Base-by-base conservation (phyloP, 2,329 filamentous ascomycete genomes). In the Fonsecaea multimorphosa region DNA sequence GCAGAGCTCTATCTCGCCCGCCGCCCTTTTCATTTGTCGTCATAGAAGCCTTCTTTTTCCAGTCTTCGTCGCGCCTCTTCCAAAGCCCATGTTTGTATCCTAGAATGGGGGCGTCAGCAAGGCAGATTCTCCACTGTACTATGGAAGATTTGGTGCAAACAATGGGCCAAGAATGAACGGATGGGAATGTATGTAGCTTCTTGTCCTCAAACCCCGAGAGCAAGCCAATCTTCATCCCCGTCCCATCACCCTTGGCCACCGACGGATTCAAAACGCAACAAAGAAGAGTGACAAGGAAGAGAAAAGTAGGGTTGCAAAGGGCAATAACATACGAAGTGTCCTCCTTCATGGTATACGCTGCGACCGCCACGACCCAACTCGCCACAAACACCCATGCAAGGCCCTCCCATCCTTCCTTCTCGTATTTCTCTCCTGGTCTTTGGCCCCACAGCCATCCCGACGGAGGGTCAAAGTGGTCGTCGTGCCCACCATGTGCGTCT, bases 1-100 rank as follows among this genome's bases (percentile, higher is more conserved):
- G 12, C 12, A 49, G 24, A 49, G 56, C 7, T 11, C 31, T 53
- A 46, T 3, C n/a, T n/a, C n/a, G 31, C 32, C 38, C 32, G 27
- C 53, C 38, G 1, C 4, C n/a, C n/a, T n/a, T n/a, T 16, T 62
- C 49, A 69, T 67, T 69, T 69, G 29, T 97, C 94, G 76, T 91
- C 87, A 76, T 98, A 82, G 76, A 98, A 93, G 66, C 95, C 95
- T 84, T 99, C 95, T 67, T 89, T 91, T 83, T 99, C 95, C 86
- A 99, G 88, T 83, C 95, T 87, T 83, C 95, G 87, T 76, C 95
- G 87, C 60, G 95, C 95, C 83, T 99, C 95, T 82, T 99, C 95
- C 51, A 99, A 88, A 69, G 95, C 95, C 95, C 95, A 99, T 62
- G 94, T 98, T 84, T 98, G 95, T 87, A 99, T 97, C 79, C 95